phyloP scores from a whole-genome alignment of 2,329 filamentous ascomycete species.

The Trichoderma lentiforme region DNA sequence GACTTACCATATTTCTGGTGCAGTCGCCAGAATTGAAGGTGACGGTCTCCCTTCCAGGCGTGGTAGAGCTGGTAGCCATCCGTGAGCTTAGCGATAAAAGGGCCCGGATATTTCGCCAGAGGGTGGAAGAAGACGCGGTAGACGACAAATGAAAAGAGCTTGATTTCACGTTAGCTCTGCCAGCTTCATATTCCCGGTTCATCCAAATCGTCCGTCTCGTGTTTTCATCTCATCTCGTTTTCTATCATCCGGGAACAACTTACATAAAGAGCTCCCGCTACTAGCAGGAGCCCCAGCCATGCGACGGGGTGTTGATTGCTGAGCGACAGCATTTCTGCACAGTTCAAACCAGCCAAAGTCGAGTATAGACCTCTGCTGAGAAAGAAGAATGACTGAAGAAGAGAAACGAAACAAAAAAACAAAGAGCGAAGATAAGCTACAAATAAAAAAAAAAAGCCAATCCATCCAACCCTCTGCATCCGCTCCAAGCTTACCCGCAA shows the following conservation, averaged over 20 bases:
- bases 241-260: slow-evolving; percentile 24
- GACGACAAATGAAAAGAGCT: slow-evolving; percentile 43
- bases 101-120: slow-evolving; percentile 62
- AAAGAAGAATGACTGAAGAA: background rate
- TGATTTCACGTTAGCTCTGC: background rate
- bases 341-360: background rate
- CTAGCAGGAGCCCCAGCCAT: slow-evolving; percentile 39
- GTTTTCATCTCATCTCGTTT: background rate
- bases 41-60: slow-evolving; percentile 69
- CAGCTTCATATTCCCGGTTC: background rate
- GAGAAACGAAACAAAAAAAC: background rate
- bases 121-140: slow-evolving; percentile 64
- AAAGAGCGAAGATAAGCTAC: background rate
- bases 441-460: background rate
- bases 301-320: slow-evolving; percentile 29
- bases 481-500: background rate
- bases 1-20: slow-evolving; percentile 66
- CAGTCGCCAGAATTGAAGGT: slow-evolving; percentile 67
- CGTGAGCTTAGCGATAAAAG: slow-evolving; percentile 61
- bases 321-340: slow-evolving; percentile 22
- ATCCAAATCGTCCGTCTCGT: background rate
- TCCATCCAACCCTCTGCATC: background rate
- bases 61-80: slow-evolving; percentile 67
- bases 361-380: background rate
- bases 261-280: slow-evolving; percentile 41